A percentile compares a stretch with the other conserved stretches of the same genome.
Evolutionary conservation across 106 monocot genomes (phyloP).

Genomic region (Posidonia australis): DNA sequence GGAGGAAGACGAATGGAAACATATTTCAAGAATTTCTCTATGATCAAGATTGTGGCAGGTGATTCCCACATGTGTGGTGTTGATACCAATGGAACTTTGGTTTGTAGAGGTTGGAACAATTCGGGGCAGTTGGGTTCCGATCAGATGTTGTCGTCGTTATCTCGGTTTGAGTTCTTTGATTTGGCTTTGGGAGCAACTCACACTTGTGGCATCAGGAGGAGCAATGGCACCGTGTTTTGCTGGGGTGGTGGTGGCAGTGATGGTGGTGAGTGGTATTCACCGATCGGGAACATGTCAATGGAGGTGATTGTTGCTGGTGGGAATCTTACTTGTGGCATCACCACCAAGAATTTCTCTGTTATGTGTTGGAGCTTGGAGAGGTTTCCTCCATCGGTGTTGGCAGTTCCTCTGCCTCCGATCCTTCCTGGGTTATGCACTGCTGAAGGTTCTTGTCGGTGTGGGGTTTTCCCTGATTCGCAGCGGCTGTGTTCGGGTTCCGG

Average conservation of each 20-base stretch:
- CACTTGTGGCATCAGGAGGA: slow-evolving; percentile 41
- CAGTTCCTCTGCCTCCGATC: slow-evolving; percentile 29
- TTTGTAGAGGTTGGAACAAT: slow-evolving; percentile 44
- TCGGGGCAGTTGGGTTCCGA: slow-evolving; percentile 31
- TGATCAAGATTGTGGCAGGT: slow-evolving; percentile 46
- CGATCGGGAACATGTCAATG: slow-evolving; percentile 27
- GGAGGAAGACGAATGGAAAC: slow-evolving; percentile 22
- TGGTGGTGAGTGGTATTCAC: not conserved
- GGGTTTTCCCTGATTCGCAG: slow-evolving; percentile 32
- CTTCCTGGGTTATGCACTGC: slow-evolving; percentile 57
- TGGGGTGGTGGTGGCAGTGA: slow-evolving; percentile 39
- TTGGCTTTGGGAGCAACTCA: slow-evolving; percentile 55
- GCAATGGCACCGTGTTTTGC: slow-evolving; percentile 44
- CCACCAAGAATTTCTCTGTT: slow-evolving; percentile 35
- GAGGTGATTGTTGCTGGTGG: slow-evolving; percentile 57
- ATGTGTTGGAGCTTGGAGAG: slow-evolving; percentile 50
- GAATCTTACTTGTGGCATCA: slow-evolving; percentile 68
- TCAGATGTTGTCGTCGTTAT: slow-evolving; percentile 31
- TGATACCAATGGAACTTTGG: slow-evolving; percentile 15
- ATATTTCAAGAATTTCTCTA: slow-evolving; percentile 23
- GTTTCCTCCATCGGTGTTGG: slow-evolving; percentile 5
- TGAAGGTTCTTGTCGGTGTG: slow-evolving; percentile 34
- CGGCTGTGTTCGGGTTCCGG: slow-evolving; percentile 41
- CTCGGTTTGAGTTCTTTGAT: slow-evolving; percentile 24
- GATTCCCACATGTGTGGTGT: slow-evolving; percentile 59